Conservation (phyloP, 75 land plant genomes). For the Pinus albicaulis region DNA sequence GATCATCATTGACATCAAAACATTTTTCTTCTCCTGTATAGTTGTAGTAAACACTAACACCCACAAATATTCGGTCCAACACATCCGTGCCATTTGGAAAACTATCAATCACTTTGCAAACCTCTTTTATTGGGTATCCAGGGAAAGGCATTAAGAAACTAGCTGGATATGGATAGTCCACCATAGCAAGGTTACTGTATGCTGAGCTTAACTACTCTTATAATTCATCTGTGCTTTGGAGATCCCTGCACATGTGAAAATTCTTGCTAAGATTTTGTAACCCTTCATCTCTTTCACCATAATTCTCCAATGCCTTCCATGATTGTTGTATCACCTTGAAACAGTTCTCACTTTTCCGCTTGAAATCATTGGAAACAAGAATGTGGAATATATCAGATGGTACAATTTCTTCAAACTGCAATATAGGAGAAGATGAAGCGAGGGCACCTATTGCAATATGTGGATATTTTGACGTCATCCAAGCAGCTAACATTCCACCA, state of each 20-base stretch:
- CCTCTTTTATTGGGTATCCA: constrained; percentile 87
- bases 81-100: constrained; percentile 45
- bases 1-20: constrained; percentile 78
- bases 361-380: constrained; percentile 77
- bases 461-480: constrained; percentile 97
- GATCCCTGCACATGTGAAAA: constrained; percentile 67
- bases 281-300: constrained; percentile 45
- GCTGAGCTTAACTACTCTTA: constrained; percentile 77
- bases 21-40: constrained; percentile 73
- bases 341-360: constrained; percentile 81
- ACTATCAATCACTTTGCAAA: constrained; percentile 73
- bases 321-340: constrained; percentile 73
- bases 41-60: constrained; percentile 84
- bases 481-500: constrained; percentile 99
- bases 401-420: constrained; percentile 88
- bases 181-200: constrained; percentile 87
- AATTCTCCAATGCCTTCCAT: constrained; percentile 64
- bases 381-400: constrained; percentile 70
- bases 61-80: constrained; percentile 61
- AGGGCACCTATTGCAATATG: constrained; percentile 95
- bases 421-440: constrained; percentile 92
- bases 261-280: constrained; percentile 46
- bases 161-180: constrained; percentile 82
- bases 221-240: constrained; percentile 54
- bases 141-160: constrained; percentile 89